Conservation (phyloP, 2,329 filamentous ascomycete species). For the Diaporthe vexans region DNA sequence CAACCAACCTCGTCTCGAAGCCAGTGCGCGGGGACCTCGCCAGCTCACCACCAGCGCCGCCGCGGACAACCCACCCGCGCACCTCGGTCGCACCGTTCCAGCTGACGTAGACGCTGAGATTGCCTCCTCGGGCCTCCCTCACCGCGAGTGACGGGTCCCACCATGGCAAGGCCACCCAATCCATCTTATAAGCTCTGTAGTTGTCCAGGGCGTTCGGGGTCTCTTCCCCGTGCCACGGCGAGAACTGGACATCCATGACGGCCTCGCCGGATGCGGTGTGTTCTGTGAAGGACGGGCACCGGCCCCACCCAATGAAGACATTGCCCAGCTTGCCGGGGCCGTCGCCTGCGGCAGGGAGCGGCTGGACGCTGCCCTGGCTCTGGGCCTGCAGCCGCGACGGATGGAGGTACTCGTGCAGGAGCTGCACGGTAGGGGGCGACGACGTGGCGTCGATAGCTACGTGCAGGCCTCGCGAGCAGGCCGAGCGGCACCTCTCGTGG, state of each 20-base stretch:
- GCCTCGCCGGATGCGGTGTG: constrained; percentile 54
- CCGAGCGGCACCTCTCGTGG: constrained; percentile 45
- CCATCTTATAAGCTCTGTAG: constrained; percentile 49
- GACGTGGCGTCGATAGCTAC: constrained; percentile 54
- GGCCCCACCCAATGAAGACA: constrained; percentile 61
- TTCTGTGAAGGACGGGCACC: constrained; percentile 62
- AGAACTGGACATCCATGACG: constrained; percentile 58
- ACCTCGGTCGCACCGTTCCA: constrained; percentile 54
- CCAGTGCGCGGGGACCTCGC: constrained; percentile 36
- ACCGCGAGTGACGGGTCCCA: constrained; percentile 45
- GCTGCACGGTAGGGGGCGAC: constrained; percentile 55
- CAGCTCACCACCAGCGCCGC: constrained; percentile 9
- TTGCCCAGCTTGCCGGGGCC: constrained; percentile 45
- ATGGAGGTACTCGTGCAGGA: constrained; percentile 56
- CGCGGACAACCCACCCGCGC: constrained; percentile 40
- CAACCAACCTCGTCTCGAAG: constrained; percentile 40
- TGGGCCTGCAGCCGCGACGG: constrained; percentile 52
- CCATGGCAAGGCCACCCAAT: constrained; percentile 48
- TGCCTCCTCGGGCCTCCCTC: constrained; percentile 35
- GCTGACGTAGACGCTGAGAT: constrained; percentile 46
- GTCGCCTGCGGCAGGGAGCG: constrained; percentile 44
- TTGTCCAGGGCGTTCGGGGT: constrained; percentile 42
- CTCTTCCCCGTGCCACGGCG: constrained; percentile 47
- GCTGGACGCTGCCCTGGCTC: constrained; percentile 58
- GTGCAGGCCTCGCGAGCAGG: constrained; percentile 52